Evolutionary conservation across 495 filamentous ascomycete species (phyloP), one percentile per base, ranked within the genome.

Genomic region (Mycothermus thermophilus): DNA sequence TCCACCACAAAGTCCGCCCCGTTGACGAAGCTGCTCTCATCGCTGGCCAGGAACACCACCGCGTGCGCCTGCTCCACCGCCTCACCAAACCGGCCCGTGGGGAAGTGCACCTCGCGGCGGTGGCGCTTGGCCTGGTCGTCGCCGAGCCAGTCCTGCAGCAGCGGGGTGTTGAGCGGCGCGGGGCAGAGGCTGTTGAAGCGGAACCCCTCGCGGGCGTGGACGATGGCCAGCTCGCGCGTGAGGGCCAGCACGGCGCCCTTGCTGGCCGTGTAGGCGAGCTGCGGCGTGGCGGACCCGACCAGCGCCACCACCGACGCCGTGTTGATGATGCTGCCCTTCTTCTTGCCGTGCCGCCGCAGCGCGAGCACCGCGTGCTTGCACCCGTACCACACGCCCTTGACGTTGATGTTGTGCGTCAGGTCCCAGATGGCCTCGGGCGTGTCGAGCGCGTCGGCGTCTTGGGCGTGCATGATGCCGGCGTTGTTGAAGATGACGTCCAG

Each of bases 401-500:
- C 90, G 57, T 97, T 97, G 66, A 96, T 90, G 41, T 69, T 72
- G 37, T 92, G 83, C 5, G 90, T 97, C 37, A 87, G 60, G 50
- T 97, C 85, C 90, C 90, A 97, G 62, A 97, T 85, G 36, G 71
- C 73, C 60, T 95, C 85, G 9, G 82, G 75, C 1, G 85, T 94
- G 37, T 75, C 66, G 38, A 92, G 60, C 14, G 88, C 83, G 57
- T 94, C 86, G 41, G 72, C 79, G 55, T 97, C 90, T 35, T 79
- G 66, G 20, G 69, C 72, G 56, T 95, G 86, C 90, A 97, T 97
- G 52, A 97, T 97, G 12, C 90, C 90, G 0, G 90, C 90, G 52
- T 97, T 97, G 71, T 97, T 97, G 74, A 94, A 97, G 42, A 97
- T 82, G 45, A 95, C 67, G 55, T 97, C 90, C 0, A 84, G 62